Evolutionary conservation across 257 asterid genomes (phyloP), one percentile per base, ranked within the genome.

Genomic region (Fraxinus quadrangulata): DNA sequence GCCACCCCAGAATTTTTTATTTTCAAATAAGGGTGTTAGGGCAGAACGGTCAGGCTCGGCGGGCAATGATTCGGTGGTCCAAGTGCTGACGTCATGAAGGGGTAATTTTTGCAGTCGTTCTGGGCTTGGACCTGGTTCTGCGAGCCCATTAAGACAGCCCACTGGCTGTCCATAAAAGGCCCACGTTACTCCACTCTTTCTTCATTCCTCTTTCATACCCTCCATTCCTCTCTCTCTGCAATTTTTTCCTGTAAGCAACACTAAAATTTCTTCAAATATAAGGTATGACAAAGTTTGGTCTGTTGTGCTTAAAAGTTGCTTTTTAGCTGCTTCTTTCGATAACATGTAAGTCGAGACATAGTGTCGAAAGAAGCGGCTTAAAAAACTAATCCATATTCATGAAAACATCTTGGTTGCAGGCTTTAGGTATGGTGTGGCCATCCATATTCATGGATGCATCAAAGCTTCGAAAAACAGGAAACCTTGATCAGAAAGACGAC

Each of bases 41-140:
- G 47, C 16, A 40, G 16, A 10, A 10, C 16, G 47, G 47, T 40
- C 47, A 40, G 47, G 47, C 47, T 11, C 16, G 16, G 47, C 45
- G 47, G 47, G 47, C 47, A 37, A 10, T 40, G 47, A 40, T 45
- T 5, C 2, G 45, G 73, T 70, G 74, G 26, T 39, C 70, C 80
- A 14, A 39, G 49, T 30, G 47, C 21, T 77, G 86, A 83, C 83
- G 84, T 71, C 79, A 82, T 34, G 11, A 39, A 21, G 33, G 21
- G 24, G 21, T 13, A 4, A 6, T 67, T 16, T 34, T 11, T 68
- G 81, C 87, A 86, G 88, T 84, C 85, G 81, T 77, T 84, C 85
- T 81, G 89, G 95, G 95, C 86, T 81, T 88, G 95, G 95, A 89
- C 89, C 80, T 79, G 83, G 83, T 82, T 67, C 87, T 82, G 92